These are phyloP conservation scores for Discostella stelligeroides DNA, from an alignment of 108 stramenopile genomes.

Conservation along the genomic window DNA sequence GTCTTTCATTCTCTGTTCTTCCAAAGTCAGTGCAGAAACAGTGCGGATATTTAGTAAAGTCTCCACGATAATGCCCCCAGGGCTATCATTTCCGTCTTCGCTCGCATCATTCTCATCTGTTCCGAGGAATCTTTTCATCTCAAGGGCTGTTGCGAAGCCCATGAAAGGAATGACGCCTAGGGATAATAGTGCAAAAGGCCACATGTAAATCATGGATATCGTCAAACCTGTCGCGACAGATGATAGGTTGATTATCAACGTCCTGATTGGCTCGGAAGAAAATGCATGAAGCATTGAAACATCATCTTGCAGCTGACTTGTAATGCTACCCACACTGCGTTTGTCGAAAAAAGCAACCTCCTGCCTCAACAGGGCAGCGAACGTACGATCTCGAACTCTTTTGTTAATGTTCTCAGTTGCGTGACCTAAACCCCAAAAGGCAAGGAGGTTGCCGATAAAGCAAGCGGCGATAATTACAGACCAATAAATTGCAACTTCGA, in stretches of 20 bases:
- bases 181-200: slow-evolving; percentile 84
- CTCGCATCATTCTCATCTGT: slow-evolving; percentile 56
- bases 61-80: slow-evolving; percentile 77
- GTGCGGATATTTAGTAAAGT: slow-evolving; percentile 80
- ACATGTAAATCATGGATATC: slow-evolving; percentile 74
- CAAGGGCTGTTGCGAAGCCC: slow-evolving; percentile 67
- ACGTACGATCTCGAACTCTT: slow-evolving; percentile 65
- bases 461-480: slow-evolving; percentile 42
- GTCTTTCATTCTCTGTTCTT: slow-evolving; percentile 57
- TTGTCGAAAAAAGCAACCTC: slow-evolving; percentile 82
- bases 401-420: slow-evolving; percentile 77
- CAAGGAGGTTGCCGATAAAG: slow-evolving; percentile 62
- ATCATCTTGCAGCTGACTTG: slow-evolving; percentile 85
- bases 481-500: slow-evolving; percentile 53
- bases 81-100: slow-evolving; percentile 55
- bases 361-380: slow-evolving; percentile 65
- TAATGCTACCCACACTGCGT: slow-evolving; percentile 67
- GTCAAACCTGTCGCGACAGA: slow-evolving; percentile 64
- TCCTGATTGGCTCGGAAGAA: slow-evolving; percentile 70
- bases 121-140: slow-evolving; percentile 71
- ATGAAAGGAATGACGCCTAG: slow-evolving; percentile 68
- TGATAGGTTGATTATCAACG: slow-evolving; percentile 56
- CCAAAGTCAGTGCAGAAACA: slow-evolving; percentile 68
- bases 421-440: slow-evolving; percentile 70
- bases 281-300: slow-evolving; percentile 73